phyloP scores from a whole-genome alignment of 169 alveolate genomes.

The Babesia sp. region DNA sequence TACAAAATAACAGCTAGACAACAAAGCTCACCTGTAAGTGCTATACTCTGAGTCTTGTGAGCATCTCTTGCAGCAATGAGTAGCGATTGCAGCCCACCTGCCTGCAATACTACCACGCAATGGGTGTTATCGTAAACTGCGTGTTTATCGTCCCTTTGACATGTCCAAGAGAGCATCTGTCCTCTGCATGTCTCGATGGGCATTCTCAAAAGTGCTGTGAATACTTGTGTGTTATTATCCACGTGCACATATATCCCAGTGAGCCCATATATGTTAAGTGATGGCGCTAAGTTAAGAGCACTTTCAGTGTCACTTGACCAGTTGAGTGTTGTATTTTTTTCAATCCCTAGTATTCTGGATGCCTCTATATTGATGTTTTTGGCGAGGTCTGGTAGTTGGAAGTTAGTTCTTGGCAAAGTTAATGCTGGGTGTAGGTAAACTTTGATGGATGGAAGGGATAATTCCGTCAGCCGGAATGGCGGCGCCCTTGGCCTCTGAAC shows the following conservation, averaged over 20 bases:
- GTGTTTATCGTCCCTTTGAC: slow-evolving; percentile 32
- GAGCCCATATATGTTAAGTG: slow-evolving; percentile 1
- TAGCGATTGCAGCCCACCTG: slow-evolving; percentile 16
- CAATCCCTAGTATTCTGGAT: slow-evolving; percentile 21
- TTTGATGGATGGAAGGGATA: background rate
- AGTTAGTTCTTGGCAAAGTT: slow-evolving; percentile 43
- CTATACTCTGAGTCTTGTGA: background rate
- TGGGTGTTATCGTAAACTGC: slow-evolving; percentile 26
- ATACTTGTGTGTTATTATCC: background rate
- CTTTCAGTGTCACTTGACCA: slow-evolving; percentile 29
- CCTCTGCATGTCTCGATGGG: slow-evolving; percentile 12
- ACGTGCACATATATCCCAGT: slow-evolving; percentile 7
- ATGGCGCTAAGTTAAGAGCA: slow-evolving; percentile 16
- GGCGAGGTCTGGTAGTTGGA: slow-evolving; percentile 9
- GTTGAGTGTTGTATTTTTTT: slow-evolving; percentile 11
- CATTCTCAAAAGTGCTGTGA: slow-evolving; percentile 40
- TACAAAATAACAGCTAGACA: background rate
- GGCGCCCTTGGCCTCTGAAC: background rate
- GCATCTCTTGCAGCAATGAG: slow-evolving; percentile 25
- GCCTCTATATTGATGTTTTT: slow-evolving; percentile 31
- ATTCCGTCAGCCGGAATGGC: background rate
- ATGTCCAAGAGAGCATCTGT: slow-evolving; percentile 53
- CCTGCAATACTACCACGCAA: slow-evolving; percentile 41
- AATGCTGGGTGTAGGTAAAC: slow-evolving; percentile 47
- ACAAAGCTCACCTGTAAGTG: slow-evolving; percentile 20